A percentile compares a stretch with the other conserved stretches of the same genome.
phyloP scores from a whole-genome alignment of 305 asterid genomes.

The Rubia balearica region DNA sequence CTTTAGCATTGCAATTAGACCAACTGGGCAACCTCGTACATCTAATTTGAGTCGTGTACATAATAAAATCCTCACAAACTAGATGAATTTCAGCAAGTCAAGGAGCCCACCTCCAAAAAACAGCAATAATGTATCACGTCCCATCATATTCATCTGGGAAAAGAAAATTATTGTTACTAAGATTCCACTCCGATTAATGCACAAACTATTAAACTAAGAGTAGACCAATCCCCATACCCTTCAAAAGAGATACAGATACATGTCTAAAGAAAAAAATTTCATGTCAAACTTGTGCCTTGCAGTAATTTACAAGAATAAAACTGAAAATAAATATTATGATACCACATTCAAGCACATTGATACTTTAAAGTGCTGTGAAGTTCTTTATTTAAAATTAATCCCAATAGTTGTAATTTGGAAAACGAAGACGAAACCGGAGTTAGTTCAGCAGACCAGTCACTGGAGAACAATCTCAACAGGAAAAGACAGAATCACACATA shows the following conservation, averaged over 20 bases:
- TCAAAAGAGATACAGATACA: neutral
- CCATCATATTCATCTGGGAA: slow-evolving; percentile 94
- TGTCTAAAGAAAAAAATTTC: neutral
- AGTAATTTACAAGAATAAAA: neutral
- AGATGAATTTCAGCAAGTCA: slow-evolving; percentile 42
- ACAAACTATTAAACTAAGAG: slow-evolving; percentile 21
- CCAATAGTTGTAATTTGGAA: neutral
- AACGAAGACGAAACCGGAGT: neutral
- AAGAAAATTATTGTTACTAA: slow-evolving; percentile 58
- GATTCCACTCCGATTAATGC: slow-evolving; percentile 32
- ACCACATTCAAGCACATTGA: neutral
- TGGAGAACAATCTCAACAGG: neutral
- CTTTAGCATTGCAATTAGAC: neutral
- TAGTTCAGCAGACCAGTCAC: neutral
- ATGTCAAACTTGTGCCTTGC: neutral
- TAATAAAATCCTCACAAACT: slow-evolving; percentile 30
- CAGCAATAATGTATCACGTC: slow-evolving; percentile 62
- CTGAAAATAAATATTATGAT: neutral
- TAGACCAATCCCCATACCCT: neutral
- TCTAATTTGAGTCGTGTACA: slow-evolving; percentile 10
- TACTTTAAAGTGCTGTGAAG: neutral
- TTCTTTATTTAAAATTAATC: neutral
- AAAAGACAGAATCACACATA: neutral
- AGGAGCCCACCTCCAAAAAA: slow-evolving; percentile 46
- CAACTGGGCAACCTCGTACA: neutral